Base-by-base conservation (phyloP, 1,284 basidiomycete genomes). In the Boletus smithii region DNA sequence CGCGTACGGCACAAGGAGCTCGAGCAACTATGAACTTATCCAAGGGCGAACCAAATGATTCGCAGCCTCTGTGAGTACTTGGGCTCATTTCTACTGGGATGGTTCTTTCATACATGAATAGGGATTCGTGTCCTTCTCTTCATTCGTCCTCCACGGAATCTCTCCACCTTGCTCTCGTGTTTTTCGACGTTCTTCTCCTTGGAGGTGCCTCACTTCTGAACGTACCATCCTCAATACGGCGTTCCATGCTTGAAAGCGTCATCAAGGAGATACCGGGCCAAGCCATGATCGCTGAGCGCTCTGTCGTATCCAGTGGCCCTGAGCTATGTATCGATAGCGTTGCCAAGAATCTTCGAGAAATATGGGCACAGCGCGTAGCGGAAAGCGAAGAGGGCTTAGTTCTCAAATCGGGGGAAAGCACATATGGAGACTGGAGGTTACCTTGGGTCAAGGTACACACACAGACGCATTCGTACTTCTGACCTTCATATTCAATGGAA, bases 181-280 rank as follows among this genome's bases (percentile, higher is more conserved):
- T 91, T 71, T 95, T 94, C 58, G 92, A 94, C 56, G 60, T 93
- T 10, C 72, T 95, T 3, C 65, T 78, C 16, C 66, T 91, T 1
- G 79, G 92, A 54, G 78, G 70, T 11, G 52, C 67, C 23, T 83
- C 76, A 5, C 69, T 90, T 9, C 59, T 91, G 7, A 66, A 72
- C 2, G 61, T 62, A 3, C 63, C 81, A 0, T 93, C 93, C 57
- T 63, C 65, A 0, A 52, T 70, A 9, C 80, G 92, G 5, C 77
- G 89, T 18, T 58, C 62, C 8, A 59, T 78, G 2, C 75, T 95
- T 4, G 84, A 91, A 59, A 61, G 67, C 1, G 51, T 81, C 6
- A 69, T 92, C 17, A 57, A 59, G 1, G 58, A 66, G 5, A 73
- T 79, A 17, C 74, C 74, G 0, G 85, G 87, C 1, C 79, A 77